Evolutionary conservation across 2,329 filamentous ascomycete species (phyloP).

Genomic region (Exophiala calicioides): DNA sequence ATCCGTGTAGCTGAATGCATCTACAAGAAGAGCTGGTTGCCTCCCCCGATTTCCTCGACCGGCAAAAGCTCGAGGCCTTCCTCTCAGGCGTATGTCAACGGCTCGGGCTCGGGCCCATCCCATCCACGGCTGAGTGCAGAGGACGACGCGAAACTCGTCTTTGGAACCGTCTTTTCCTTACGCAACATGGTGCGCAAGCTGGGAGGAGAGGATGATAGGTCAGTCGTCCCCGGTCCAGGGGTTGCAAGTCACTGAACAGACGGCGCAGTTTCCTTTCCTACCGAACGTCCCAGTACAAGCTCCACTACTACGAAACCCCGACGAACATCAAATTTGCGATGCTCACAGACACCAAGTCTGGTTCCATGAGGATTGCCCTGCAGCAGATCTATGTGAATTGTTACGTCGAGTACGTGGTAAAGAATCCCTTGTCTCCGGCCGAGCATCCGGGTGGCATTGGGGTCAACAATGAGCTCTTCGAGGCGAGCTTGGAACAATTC

Average conservation of each 20-base stretch:
- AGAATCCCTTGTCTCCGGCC: constrained; percentile 62
- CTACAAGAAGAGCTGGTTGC: constrained; percentile 85
- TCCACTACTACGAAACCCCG: constrained; percentile 98
- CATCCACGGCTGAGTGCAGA: constrained; percentile 58
- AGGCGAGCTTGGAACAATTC: constrained; percentile 57
- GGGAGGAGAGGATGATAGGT: constrained; percentile 83
- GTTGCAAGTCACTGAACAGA: constrained; percentile 23
- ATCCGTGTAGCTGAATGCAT: constrained; percentile 80
- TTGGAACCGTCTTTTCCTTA: constrained; percentile 93
- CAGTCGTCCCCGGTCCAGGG: constrained; percentile 23
- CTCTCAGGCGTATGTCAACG: constrained; percentile 48
- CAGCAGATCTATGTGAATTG: constrained; percentile 99
- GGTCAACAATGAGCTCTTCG: constrained; percentile 66
- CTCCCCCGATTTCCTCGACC: constrained; percentile 50
- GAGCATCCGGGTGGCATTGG: constrained; percentile 64
- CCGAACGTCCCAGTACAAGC: constrained; percentile 91
- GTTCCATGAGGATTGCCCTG: constrained; percentile 89
- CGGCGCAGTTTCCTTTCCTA: constrained; percentile 80
- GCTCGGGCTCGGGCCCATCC: constrained; percentile 43
- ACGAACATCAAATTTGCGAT: constrained; percentile 95
- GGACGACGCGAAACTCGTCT: constrained; percentile 95
- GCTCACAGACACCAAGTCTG: constrained; percentile 84
- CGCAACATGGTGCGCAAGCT: constrained; percentile 97
- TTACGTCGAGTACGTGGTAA: constrained; percentile 87
- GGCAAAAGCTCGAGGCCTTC: constrained; percentile 52